Base-by-base conservation (phyloP, 352 stramenopile genomes). In the Phytophthora meadii region DNA sequence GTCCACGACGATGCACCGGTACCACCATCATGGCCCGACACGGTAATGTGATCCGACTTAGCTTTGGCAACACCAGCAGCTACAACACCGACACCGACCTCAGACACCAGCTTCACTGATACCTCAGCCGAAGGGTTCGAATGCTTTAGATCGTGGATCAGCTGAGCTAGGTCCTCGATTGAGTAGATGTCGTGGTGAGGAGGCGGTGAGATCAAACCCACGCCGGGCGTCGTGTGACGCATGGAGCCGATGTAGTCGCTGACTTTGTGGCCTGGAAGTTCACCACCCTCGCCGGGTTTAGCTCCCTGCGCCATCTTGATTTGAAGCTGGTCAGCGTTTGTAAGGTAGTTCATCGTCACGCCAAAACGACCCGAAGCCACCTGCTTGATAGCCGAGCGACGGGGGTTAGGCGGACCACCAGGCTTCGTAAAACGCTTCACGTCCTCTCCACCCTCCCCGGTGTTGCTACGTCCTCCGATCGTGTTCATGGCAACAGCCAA, bases 171-270 rank as follows among this genome's bases (percentile, higher is more conserved):
- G 87, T 99, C 96, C 79, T 99, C 97, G 64, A 99, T 99, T 9
- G 94, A 98, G 77, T 99, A 99, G 81, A 99, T 99, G 72, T 99
- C 97, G 78, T 99, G 97, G 65, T 99, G 97, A 14, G 97, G 97
- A 37, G 97, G 96, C 48, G 97, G 97, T 3, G 94, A 98, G 71
- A 99, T 99, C 17, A 99, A 79, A 65, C 95, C 95, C 25, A 99
- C 95, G 41, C 97, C 97, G 50, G 94, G 94, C 19, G 94, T 98
- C n/a, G 95, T 98, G 82, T 98, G 90, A n/a, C 96, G 88, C 77
- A 96, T 97, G 30, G 91, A 83, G 3, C 92, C 97, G 77, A 99
- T 99, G 76, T 98, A 98, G 40, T 98, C 85, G 10, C 92, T 98
- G 19, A 98, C 92, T 65, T 99, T 99, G 72, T 97, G 90, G n/a